Base-by-base conservation (phyloP, 2,329 filamentous ascomycete species). In the Pseudonectria buxi region DNA sequence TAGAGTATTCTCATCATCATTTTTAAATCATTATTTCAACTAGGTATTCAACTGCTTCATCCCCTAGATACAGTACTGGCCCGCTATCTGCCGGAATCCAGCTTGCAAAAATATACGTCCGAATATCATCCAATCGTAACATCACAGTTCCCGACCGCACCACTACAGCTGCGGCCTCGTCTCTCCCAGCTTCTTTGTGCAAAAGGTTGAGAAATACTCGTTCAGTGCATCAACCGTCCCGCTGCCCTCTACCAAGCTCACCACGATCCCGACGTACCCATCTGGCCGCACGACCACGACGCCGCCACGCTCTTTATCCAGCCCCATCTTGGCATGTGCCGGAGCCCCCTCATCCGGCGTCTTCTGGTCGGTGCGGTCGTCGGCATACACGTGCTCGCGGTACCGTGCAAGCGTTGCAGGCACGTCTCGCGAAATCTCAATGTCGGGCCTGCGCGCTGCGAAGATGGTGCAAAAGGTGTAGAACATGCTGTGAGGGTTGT, bases 281-380 rank as follows among this genome's bases (percentile, higher is more conserved):
- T 95, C 88, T 0, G 89, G 88, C 29, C 88, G 68, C 7, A 94
- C 85, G 9, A 95, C 83, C 2, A 94, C 81, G 2, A 95, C 75
- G 37, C 83, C 87, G 10, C 87, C 87, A 42, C 67, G 72, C 42
- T 84, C 77, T 52, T 82, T 68, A 45, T 83, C 74, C 16, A 95
- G 59, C 0, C 89, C 89, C 71, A 94, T 83, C 71, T 94, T 95
- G 28, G 81, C 80, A 60, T 95, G 89, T 5, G 86, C 86, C 3
- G 85, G 72, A 5, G 82, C 86, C 48, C 70, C 71, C 2, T 84
- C 81, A 14, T 81, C 68, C 0, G 83, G 79, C 1, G 86, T 81
- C 6, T 76, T 70, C 28, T 73, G 68, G 55, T 92, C 85, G 66
- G 76, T 81, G 31, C 83, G 71, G 59, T 95, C 87, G 51, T 95